Conservation (phyloP, 192 early-diverging fungal species). For the Coemansia sp. region DNA sequence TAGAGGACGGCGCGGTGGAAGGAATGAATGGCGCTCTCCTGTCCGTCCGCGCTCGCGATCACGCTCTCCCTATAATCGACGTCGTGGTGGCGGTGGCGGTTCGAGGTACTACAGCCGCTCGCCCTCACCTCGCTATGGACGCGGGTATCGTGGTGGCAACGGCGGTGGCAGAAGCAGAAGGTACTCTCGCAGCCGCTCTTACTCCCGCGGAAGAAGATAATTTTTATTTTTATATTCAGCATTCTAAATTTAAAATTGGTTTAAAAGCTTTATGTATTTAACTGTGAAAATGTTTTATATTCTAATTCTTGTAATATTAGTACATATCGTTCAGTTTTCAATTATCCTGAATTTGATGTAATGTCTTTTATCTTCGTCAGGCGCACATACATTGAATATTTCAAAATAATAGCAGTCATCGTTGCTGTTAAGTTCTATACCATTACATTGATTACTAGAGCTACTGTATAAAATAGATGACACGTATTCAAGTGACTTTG, state of each 20-base stretch:
- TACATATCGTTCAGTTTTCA: no score
- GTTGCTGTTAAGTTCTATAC: no score
- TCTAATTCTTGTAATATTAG: no score
- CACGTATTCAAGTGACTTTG: no score
- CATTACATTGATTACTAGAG: no score
- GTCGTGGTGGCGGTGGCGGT: constrained; percentile 11
- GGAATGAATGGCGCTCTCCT: constrained; percentile 24
- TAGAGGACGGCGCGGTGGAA: constrained; percentile 12
- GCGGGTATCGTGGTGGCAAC: constrained; percentile 8
- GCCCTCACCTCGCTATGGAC: constrained; percentile 32
- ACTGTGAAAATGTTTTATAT: no score
- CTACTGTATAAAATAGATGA: no score
- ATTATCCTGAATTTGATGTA: no score
- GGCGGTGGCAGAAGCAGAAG: constrained; percentile 14
- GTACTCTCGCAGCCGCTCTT: constrained; percentile 40
- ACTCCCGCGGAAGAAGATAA: constrained; percentile 45
- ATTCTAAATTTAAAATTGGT: neutral
- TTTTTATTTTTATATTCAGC: neutral
- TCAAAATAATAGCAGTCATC: no score
- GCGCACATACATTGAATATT: no score
- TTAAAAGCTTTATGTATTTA: neutral
- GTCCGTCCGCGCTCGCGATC: constrained; percentile 22
- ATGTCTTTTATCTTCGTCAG: no score
- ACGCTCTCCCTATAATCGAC: constrained; percentile 26
- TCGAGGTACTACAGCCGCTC: constrained; percentile 27